phyloP scores from a whole-genome alignment of 1,139 yeast species.

The Pichia sp. region DNA sequence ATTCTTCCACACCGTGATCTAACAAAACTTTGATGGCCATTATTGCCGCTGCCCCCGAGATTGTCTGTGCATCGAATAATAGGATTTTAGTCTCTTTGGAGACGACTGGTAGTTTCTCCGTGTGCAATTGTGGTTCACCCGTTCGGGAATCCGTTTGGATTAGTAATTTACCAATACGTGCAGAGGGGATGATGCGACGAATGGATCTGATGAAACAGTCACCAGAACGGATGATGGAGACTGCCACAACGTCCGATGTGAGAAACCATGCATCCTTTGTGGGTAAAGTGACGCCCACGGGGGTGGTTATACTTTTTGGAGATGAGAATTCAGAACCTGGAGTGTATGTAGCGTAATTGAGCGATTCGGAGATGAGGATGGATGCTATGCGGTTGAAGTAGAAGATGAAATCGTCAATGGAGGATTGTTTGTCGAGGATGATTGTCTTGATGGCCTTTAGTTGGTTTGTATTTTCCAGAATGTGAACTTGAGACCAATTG shows the following conservation, averaged over 20 bases:
- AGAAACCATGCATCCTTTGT: constrained; percentile 33
- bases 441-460: constrained; percentile 66
- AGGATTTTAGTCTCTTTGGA: constrained; percentile 37
- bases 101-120: constrained; percentile 48
- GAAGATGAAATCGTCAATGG: constrained; percentile 74
- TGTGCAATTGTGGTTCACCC: constrained; percentile 91
- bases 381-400: constrained; percentile 77
- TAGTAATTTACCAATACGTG: constrained; percentile 71
- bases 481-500: constrained; percentile 21
- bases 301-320: constrained; percentile 35
- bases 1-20: constrained; percentile 67
- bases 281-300: constrained; percentile 30
- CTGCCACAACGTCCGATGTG: constrained; percentile 53
- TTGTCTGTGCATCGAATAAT: constrained; percentile 78
- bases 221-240: constrained; percentile 82
- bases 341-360: constrained; percentile 39
- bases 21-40: constrained; percentile 88
- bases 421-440: constrained; percentile 46
- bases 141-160: constrained; percentile 84
- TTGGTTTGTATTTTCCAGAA: constrained; percentile 60
- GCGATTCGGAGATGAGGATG: constrained; percentile 58
- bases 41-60: constrained; percentile 89
- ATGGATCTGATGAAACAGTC: constrained; percentile 83
- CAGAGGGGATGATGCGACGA: constrained; percentile 68
- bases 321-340: constrained; percentile 35